Conservation (phyloP, 306 rosid species). For the Ochetophila trinervis region DNA sequence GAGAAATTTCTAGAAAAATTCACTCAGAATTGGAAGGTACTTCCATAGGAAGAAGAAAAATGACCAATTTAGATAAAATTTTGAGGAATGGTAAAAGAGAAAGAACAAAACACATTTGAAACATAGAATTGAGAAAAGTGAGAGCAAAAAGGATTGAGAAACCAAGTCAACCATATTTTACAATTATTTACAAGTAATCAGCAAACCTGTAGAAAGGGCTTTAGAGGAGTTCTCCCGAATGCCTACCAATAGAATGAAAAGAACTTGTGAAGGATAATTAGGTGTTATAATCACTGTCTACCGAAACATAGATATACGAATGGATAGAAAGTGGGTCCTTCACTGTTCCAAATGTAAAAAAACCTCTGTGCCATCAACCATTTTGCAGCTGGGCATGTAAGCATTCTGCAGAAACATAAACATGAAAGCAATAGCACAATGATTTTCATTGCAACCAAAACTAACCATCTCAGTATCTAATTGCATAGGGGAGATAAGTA, state of each 20-base stretch:
- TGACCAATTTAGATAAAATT: neutral
- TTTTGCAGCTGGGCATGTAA: conserved; percentile 94
- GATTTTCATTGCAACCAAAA: neutral
- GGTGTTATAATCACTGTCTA: neutral
- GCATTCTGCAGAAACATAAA: conserved; percentile 29
- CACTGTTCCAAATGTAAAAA: conserved; percentile 92
- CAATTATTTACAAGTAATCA: neutral
- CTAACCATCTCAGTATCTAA: neutral
- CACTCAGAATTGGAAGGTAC: neutral
- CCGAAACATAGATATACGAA: neutral
- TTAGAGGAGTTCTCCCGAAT: conserved; percentile 93
- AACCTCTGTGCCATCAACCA: conserved; percentile 85
- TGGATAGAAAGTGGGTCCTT: neutral
- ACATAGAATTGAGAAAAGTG: neutral
- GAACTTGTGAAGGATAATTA: neutral
- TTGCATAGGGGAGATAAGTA: too few relatives aligned
- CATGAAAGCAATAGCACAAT: neutral
- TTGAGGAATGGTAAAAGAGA: neutral
- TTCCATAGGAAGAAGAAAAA: neutral
- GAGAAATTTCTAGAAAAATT: neutral
- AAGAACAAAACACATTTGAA: neutral
- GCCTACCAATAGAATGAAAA: conserved; percentile 57
- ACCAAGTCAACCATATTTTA: neutral
- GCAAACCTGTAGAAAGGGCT: conserved; percentile 97
- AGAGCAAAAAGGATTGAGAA: neutral